phyloP scores from a whole-genome alignment of 352 stramenopile species.

The Detonula confervacea region DNA sequence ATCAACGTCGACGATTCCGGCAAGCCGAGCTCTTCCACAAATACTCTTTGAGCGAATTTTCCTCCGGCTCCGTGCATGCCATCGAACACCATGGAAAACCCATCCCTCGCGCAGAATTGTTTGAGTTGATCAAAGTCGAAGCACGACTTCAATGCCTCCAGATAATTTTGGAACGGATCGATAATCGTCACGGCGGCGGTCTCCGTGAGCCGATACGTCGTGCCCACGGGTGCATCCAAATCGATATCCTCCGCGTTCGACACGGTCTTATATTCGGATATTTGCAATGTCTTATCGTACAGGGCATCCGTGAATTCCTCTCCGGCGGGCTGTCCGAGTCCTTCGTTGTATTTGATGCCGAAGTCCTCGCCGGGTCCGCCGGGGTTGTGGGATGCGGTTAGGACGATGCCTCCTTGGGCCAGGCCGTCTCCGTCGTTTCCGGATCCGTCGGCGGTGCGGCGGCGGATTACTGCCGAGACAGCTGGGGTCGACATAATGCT shows the following conservation, averaged over 20 bases:
- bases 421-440: constrained; percentile 87
- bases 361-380: constrained; percentile 98
- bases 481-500: constrained; percentile 95
- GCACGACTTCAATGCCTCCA: constrained; percentile 92
- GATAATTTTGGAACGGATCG: constrained; percentile 95
- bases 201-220: constrained; percentile 70
- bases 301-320: constrained; percentile 96
- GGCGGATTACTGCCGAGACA: constrained; percentile 95
- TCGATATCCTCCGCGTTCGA: constrained; percentile 78
- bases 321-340: constrained; percentile 93
- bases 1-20: constrained; percentile 74
- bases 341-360: constrained; percentile 98
- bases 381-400: constrained; percentile 98
- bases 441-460: constrained; percentile 28
- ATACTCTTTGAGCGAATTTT: constrained; percentile 93
- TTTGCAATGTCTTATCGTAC: constrained; percentile 89
- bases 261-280: constrained; percentile 80
- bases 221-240: constrained; percentile 75
- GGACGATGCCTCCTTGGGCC: constrained; percentile 95
- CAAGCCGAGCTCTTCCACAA: constrained; percentile 94
- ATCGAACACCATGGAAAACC: constrained; percentile 95
- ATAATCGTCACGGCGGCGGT: constrained; percentile 97
- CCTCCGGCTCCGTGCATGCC: constrained; percentile 98
- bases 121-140: constrained; percentile 97
- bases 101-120: constrained; percentile 89